phyloP scores from a whole-genome alignment of 108 stramenopile species.

The Craspedostauros australis region DNA sequence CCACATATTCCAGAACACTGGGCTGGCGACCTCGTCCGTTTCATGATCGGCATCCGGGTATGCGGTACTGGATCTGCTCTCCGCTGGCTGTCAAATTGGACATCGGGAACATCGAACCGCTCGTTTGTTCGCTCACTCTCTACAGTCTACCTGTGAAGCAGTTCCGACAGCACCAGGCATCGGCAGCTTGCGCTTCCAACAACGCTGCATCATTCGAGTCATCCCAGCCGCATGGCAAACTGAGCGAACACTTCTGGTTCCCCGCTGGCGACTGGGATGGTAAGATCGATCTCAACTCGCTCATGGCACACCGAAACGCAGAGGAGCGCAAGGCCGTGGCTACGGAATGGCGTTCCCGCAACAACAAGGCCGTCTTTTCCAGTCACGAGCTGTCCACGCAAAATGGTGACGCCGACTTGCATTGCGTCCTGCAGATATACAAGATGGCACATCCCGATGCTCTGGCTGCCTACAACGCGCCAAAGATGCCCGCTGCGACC shows the following conservation, averaged over 20 bases:
- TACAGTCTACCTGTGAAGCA: conserved; percentile 34
- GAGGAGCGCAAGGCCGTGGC: conserved; percentile 19
- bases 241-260: conserved; percentile 81
- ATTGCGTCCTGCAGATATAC: conserved; percentile 63
- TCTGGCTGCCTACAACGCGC: conserved; percentile 15
- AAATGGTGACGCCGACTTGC: conserved; percentile 18
- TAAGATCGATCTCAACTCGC: conserved; percentile 26
- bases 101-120: conserved; percentile 51
- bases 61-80: conserved; percentile 44
- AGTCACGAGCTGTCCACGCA: conserved; percentile 36
- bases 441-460: conserved; percentile 34
- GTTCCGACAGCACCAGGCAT: too few species aligned
- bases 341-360: conserved; percentile 46
- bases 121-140: conserved; percentile 63
- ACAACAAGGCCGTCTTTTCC: conserved; percentile 76
- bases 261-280: conserved; percentile 73
- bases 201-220: background rate
- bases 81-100: conserved; percentile 48
- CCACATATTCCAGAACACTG: conserved; percentile 42
- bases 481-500: background rate
- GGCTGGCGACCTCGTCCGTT: conserved; percentile 75
- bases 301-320: background rate
- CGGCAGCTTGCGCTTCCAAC: too few species aligned
- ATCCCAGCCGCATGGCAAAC: conserved; percentile 38
- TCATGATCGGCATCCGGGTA: conserved; percentile 66